Evolutionary conservation across 2,329 filamentous ascomycete genomes (phyloP).

Genomic region (Lasiodiplodia citricola): DNA sequence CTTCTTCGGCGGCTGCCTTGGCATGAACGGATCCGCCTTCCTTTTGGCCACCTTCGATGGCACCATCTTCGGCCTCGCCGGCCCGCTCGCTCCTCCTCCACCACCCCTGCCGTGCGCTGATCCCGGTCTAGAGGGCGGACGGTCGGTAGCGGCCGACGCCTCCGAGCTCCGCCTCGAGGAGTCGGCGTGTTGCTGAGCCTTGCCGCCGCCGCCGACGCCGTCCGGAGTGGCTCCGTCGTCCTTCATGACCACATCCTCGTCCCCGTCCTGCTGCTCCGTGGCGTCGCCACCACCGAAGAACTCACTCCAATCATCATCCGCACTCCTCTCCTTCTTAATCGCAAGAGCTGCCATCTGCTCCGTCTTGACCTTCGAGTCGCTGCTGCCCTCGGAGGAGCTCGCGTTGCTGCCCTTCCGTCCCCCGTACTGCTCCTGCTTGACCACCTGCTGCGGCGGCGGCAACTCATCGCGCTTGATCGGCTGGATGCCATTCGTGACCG

Average conservation of each 20-base stretch:
- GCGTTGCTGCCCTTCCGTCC: slow-evolving; percentile 1
- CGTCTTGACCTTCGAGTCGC: not conserved
- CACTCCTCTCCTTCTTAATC: slow-evolving; percentile 6
- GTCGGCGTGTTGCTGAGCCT: not conserved
- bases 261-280: not conserved
- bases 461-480: slow-evolving; percentile 8
- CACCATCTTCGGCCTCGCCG: slow-evolving; percentile 15
- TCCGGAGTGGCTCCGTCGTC: slow-evolving; percentile 25
- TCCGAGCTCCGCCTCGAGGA: not conserved
- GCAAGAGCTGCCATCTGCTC: not conserved
- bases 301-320: slow-evolving; percentile 18
- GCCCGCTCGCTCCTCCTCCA: not conserved
- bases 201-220: not conserved
- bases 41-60: slow-evolving; percentile 27
- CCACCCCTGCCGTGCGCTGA: not conserved
- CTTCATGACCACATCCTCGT: slow-evolving; percentile 29
- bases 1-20: slow-evolving; percentile 25
- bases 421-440: not conserved
- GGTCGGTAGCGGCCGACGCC: not conserved
- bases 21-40: slow-evolving; percentile 30
- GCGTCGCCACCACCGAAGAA: not conserved
- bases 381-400: not conserved
- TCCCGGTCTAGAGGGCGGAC: not conserved
- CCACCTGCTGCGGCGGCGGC: not conserved
- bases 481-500: slow-evolving; percentile 2